These are phyloP conservation scores for Fragaria vesca DNA, from an alignment of 306 rosid species.

Conservation along the genomic window DNA sequence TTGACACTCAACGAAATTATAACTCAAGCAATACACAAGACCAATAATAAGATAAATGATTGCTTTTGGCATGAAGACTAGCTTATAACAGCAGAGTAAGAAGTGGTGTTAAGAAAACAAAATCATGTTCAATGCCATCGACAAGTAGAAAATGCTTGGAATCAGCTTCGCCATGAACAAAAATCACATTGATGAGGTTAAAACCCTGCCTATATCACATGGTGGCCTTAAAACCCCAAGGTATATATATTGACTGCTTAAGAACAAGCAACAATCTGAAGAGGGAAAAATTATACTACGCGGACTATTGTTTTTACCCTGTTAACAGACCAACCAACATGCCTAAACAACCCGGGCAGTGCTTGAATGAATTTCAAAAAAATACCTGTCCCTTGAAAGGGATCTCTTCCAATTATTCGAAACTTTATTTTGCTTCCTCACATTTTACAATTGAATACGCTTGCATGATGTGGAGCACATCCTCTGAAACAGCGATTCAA, in stretches of 20 bases:
- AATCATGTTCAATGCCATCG: not conserved
- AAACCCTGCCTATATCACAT: conserved; percentile 6
- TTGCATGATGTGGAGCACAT: conserved; percentile 6
- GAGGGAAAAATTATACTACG: conserved; percentile 9
- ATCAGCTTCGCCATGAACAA: conserved; percentile 6
- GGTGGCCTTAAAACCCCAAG: conserved; percentile 13
- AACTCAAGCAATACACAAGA: not conserved
- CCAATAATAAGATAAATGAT: not conserved
- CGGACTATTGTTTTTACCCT: conserved; percentile 5
- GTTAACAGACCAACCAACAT: conserved; percentile 35
- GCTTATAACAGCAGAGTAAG: not conserved
- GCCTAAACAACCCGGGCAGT: conserved; percentile 10
- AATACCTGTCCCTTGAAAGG: conserved; percentile 30
- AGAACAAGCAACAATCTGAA: conserved; percentile 15
- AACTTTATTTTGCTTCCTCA: conserved; percentile 33
- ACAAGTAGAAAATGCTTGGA: not conserved
- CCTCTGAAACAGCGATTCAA: conserved; percentile 18
- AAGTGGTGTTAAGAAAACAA: not conserved
- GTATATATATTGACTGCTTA: not conserved
- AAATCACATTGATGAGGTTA: not conserved
- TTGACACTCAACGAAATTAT: too few species aligned
- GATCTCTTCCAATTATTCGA: conserved; percentile 30
- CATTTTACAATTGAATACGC: conserved; percentile 29
- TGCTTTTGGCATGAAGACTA: too few species aligned
- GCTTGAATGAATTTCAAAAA: conserved; percentile 29